phyloP scores from a whole-genome alignment of 495 filamentous ascomycete genomes.

The Penicillium taxi region DNA sequence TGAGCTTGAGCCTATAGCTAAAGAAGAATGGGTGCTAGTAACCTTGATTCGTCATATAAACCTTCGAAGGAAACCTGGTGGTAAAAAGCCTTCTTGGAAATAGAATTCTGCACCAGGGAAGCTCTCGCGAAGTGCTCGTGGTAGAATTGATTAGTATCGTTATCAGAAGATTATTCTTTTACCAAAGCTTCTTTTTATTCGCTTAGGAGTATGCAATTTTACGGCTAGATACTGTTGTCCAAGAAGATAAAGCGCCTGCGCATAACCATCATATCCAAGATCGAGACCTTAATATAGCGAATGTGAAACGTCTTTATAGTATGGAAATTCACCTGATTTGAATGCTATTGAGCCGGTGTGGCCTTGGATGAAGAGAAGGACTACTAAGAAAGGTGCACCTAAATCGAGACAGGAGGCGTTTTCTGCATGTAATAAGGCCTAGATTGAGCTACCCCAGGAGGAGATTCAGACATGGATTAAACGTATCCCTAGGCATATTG shows the following conservation, averaged over 20 bases:
- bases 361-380: conserved; percentile 26
- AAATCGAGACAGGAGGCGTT: conserved; percentile 7
- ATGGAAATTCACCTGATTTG: conserved; percentile 25
- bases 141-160: conserved; percentile 16
- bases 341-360: conserved; percentile 26
- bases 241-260: conserved; percentile 12
- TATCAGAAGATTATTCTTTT: conserved; percentile 19
- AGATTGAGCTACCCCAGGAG: conserved; percentile 14
- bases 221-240: conserved; percentile 12
- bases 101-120: conserved; percentile 15
- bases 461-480: conserved; percentile 26
- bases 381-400: conserved; percentile 17
- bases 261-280: conserved; percentile 16
- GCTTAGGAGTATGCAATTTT: conserved; percentile 12
- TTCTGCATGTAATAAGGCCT: conserved; percentile 10
- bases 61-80: conserved; percentile 1
- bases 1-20: conserved; percentile 8
- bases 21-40: conserved; percentile 9
- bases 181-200: conserved; percentile 26
- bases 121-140: conserved; percentile 9
- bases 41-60: conserved; percentile 7
- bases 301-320: conserved; percentile 17
- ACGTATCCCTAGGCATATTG: conserved; percentile 20
- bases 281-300: conserved; percentile 9
- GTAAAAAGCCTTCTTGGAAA: conserved; percentile 13